Evolutionary conservation across 345 rosid species (phyloP).

Genomic region (Melaleuca quinquenervia): DNA sequence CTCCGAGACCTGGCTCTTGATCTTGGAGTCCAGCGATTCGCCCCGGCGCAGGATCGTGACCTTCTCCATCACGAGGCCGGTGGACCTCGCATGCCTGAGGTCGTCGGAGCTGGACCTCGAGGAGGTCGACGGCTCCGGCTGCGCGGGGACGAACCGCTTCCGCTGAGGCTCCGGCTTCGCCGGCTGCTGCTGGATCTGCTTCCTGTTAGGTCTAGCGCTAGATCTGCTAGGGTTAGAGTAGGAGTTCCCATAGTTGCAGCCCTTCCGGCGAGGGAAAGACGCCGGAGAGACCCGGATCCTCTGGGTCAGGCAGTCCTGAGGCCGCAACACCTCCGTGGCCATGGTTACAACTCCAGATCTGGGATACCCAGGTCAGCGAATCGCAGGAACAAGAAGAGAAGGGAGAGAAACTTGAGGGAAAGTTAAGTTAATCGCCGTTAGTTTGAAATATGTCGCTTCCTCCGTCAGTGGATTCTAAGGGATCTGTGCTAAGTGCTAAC

Average conservation of each 20-base stretch:
- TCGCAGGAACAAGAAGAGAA: background rate
- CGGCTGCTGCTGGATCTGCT: background rate
- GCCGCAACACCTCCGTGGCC: conserved; percentile 79
- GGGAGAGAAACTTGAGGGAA: background rate
- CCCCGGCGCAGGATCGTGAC: conserved; percentile 39
- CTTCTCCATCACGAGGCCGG: conserved; percentile 24
- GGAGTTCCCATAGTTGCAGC: conserved; percentile 9
- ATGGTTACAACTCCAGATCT: conserved; percentile 10
- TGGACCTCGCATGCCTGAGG: background rate
- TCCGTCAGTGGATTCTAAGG: background rate
- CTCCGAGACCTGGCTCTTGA: conserved; percentile 2
- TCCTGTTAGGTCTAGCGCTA: conserved; percentile 28
- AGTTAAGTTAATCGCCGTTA: background rate
- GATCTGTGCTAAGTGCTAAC: background rate
- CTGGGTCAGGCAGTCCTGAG: conserved; percentile 51
- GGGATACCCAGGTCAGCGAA: background rate
- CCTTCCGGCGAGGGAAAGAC: conserved; percentile 35
- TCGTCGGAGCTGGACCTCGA: conserved; percentile 21
- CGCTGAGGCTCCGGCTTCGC: conserved; percentile 8
- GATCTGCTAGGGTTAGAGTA: background rate
- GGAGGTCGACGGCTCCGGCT: conserved; percentile 22
- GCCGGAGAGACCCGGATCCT: conserved; percentile 36
- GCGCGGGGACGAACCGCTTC: conserved; percentile 6
- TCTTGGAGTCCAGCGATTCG: conserved; percentile 39
- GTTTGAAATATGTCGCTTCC: background rate